Conservation (phyloP, 2,329 filamentous ascomycete species). For the Podosphaera aphanis region DNA sequence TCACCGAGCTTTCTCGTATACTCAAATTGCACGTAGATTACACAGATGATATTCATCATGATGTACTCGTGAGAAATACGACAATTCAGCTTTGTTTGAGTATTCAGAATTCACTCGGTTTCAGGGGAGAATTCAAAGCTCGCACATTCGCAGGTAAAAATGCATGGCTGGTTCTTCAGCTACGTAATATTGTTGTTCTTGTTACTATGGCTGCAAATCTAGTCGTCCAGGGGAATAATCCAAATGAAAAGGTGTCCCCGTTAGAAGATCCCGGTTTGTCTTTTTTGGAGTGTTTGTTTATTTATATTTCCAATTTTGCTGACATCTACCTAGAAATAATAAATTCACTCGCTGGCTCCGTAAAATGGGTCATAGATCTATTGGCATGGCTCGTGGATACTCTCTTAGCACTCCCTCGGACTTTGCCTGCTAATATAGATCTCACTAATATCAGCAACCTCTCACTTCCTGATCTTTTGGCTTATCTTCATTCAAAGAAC, state of each 20-base stretch:
- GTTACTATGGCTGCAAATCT: slow-evolving; percentile 37
- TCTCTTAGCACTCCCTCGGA: slow-evolving; percentile 30
- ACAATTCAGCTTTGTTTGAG: slow-evolving; percentile 55
- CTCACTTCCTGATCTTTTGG: slow-evolving; percentile 23
- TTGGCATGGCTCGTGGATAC: slow-evolving; percentile 37
- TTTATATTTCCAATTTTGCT: neutral
- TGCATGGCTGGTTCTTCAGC: slow-evolving; percentile 49
- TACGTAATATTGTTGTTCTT: slow-evolving; percentile 47
- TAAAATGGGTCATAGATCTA: slow-evolving; percentile 57
- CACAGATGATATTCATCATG: slow-evolving; percentile 47
- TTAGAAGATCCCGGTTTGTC: slow-evolving; percentile 37
- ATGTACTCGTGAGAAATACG: slow-evolving; percentile 49
- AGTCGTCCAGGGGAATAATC: slow-evolving; percentile 21
- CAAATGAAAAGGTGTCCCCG: slow-evolving; percentile 30
- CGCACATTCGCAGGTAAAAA: slow-evolving; percentile 50
- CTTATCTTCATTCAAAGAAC: slow-evolving; percentile 29
- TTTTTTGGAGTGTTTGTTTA: neutral
- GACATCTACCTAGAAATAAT: slow-evolving; percentile 35
- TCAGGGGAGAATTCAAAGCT: slow-evolving; percentile 34
- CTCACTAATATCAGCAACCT: slow-evolving; percentile 23
- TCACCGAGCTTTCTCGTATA: slow-evolving; percentile 43
- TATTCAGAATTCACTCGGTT: slow-evolving; percentile 57
- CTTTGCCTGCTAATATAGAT: slow-evolving; percentile 21
- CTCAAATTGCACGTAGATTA: slow-evolving; percentile 61
- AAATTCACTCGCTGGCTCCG: slow-evolving; percentile 46